Evolutionary conservation across 306 rosid species (phyloP).

Genomic region (Acacia crassicarpa): DNA sequence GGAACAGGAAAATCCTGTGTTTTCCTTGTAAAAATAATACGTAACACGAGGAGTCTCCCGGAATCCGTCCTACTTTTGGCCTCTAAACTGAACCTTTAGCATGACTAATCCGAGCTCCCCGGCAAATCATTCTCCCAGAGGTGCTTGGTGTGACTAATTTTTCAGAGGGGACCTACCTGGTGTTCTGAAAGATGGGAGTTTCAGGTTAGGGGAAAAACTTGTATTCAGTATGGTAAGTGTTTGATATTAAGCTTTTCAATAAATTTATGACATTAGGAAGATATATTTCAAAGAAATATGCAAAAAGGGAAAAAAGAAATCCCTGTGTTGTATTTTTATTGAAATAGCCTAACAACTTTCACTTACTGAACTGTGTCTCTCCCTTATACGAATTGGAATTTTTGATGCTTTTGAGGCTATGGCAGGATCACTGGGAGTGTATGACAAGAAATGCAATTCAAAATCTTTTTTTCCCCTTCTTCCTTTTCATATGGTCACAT

Average conservation of each 20-base stretch:
- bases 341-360: neutral
- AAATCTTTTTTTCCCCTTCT: neutral
- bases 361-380: neutral
- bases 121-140: conserved; percentile 29
- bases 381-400: neutral
- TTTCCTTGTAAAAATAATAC: conserved; percentile 11
- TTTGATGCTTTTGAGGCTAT: conserved; percentile 28
- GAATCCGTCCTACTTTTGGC: neutral
- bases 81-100: neutral
- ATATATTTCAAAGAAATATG: neutral
- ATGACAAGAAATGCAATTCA: conserved; percentile 34
- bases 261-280: neutral
- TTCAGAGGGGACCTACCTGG: neutral
- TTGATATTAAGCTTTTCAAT: neutral
- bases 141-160: conserved; percentile 19
- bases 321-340: neutral
- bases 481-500: conserved; percentile 19
- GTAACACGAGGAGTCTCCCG: conserved; percentile 33
- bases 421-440: conserved; percentile 31
- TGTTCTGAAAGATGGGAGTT: neutral
- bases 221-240: neutral
- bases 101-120: conserved; percentile 8
- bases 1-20: conserved; percentile 20
- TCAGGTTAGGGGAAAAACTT: neutral
- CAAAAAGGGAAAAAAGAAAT: neutral